Evolutionary conservation across 2,329 filamentous ascomycete species (phyloP), one percentile per base, ranked within the genome.

Genomic region (Fusarium veterinarium): DNA sequence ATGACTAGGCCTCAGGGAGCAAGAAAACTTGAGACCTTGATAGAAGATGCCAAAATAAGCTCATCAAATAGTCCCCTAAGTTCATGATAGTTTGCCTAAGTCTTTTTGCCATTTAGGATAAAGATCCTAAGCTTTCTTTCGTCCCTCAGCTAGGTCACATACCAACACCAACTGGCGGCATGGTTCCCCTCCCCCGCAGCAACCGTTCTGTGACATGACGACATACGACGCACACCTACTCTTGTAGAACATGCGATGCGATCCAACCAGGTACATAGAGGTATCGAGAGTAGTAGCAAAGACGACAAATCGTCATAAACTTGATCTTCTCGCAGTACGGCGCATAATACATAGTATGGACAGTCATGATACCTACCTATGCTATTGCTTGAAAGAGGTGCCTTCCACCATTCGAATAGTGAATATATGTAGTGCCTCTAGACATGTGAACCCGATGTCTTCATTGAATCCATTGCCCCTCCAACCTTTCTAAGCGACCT

Each of bases 171-270:
- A 53, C 45, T 31, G 31, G 63, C 55, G 58, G 62, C 68, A 72
- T 72, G 65, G 65, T 75, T 69, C 49, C 64, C 63, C 61, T 65
- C 69, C 59, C 71, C 61, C 69, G 45, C 58, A 64, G 57, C 74
- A 73, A 68, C 59, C 57, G 45, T 35, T 67, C 69, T 72, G 72
- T 74, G 40, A 48, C 64, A 75, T 76, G 75, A 77, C 75, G 75
- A 77, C 75, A 76, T 76, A 70, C 72, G 64, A 69, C 51, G 44
- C 66, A 76, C 67, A 64, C 62, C 35, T 57, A 46, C 53, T 45
- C 41, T 57, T 61, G 40, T 53, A 48, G 40, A 60, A 52, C 35
- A 44, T 31, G 51, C 40, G 37, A 60, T 67, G 35, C 53, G 51
- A 64, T 48, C 10, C 53, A 35, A 35, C 30, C 35, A 30, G 20